Evolutionary conservation across 129 eudicot species (phyloP).

Genomic region (Artemisia annua): DNA sequence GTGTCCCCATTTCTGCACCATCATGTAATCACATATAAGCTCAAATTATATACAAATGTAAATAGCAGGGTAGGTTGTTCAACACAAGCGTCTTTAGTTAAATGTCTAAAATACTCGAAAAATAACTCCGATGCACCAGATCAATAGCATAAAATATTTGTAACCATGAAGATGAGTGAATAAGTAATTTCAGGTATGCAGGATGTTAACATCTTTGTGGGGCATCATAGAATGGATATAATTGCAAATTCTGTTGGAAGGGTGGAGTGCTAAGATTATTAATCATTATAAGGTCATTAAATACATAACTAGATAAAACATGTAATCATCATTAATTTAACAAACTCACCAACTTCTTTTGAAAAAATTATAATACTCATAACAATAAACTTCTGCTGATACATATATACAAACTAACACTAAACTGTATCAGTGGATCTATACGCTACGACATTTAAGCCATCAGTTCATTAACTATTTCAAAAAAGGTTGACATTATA

Average conservation of each 20-base stretch:
- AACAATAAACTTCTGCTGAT: constrained; percentile 5
- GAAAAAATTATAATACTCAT: constrained; percentile 2
- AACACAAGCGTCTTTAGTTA: background rate
- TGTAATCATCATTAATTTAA: constrained; percentile 14
- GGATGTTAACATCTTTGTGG: constrained; percentile 12
- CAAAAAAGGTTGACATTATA: background rate
- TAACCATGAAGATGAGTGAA: constrained; percentile 3
- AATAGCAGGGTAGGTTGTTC: background rate
- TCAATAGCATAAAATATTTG: background rate
- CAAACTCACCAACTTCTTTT: constrained; percentile 21
- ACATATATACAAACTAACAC: background rate
- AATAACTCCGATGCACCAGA: background rate
- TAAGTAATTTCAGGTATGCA: background rate
- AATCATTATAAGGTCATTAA: constrained; percentile 23
- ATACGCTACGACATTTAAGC: background rate
- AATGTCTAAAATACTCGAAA: background rate
- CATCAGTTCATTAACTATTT: background rate
- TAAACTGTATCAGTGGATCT: background rate
- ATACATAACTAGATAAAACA: constrained; percentile 16
- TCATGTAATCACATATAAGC: constrained; percentile 25
- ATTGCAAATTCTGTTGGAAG: background rate
- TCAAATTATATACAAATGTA: background rate
- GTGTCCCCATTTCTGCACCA: constrained; percentile 76
- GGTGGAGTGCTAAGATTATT: constrained; percentile 23
- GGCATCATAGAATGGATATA: background rate